A percentile compares a stretch with the other conserved stretches of the same genome.
Conservation (phyloP, 257 asterid genomes). For the Ilex asprella region DNA sequence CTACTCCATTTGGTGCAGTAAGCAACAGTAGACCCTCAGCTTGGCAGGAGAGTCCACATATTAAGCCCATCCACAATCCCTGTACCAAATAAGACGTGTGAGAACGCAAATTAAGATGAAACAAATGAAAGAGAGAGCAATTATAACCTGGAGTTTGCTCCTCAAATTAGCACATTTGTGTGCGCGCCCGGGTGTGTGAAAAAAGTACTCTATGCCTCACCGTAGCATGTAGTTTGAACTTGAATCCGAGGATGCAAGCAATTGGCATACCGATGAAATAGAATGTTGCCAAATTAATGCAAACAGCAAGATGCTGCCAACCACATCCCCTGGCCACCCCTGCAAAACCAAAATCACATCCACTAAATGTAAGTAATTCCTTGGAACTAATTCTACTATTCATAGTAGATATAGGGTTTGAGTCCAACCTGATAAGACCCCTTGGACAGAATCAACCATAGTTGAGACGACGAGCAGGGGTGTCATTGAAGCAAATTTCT, state of each 20-base stretch:
- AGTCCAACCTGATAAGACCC: not conserved
- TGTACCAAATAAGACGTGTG: not conserved
- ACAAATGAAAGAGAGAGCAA: not conserved
- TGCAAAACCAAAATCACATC: constrained; percentile 6
- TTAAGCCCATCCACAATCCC: not conserved
- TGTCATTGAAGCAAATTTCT: too few species aligned
- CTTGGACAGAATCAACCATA: not conserved
- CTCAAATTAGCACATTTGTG: too few species aligned
- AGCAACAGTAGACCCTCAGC: not conserved
- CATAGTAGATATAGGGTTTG: not conserved
- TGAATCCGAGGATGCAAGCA: constrained; percentile 10
- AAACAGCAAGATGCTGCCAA: constrained; percentile 59
- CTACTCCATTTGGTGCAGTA: not conserved
- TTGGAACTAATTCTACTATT: not conserved
- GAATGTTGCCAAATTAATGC: constrained; percentile 49
- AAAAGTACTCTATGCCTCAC: too few species aligned
- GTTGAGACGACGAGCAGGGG: not conserved
- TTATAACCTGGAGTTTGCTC: not conserved
- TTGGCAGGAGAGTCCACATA: not conserved
- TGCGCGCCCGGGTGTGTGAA: too few species aligned
- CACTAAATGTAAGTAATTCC: too few species aligned
- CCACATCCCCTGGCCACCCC: constrained; percentile 86
- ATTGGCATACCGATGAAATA: constrained; percentile 64
- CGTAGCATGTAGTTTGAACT: too few species aligned
- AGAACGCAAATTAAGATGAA: not conserved